Base-by-base conservation (phyloP, 2,329 filamentous ascomycete species). In the Penicillium palitans region DNA sequence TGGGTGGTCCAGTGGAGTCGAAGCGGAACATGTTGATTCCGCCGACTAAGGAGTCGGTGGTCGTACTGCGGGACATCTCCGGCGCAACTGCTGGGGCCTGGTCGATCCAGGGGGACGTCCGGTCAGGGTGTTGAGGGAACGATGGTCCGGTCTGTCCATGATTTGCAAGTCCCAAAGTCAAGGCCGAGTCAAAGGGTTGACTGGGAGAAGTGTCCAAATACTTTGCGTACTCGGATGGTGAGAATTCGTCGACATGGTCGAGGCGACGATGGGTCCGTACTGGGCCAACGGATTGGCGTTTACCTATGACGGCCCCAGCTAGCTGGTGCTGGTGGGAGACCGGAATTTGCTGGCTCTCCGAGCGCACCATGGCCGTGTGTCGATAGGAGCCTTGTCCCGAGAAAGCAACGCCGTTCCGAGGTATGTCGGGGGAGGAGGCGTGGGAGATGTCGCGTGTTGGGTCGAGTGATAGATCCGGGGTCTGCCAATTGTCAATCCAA, bases 41-140 rank as follows among this genome's bases (percentile, higher is more conserved):
- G 59, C 75, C 74, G 58, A 76, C 76, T 48, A 80, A 63, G 35
- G 76, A 75, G 61, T 80, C 78, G 62, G 77, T 75, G 33, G 78
- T 80, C 44, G 72, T 71, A 62, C 73, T 79, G 61, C 78, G 74
- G 61, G 71, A 76, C 78, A 80, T 80, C 58, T 78, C 73, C 53
- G 74, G 70, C 41, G 74, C 68, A 37, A 69, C 64, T 27, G 67
- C 56, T 25, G 69, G 65, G 35, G 71, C 60, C 45, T 65, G 65
- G 56, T 73, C 70, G 52, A 68, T 61, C 64, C 52, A 40, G 41
- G 60, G 53, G 39, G 59, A 55, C 19, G 64, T 60, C 60, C 62
- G 63, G 60, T 61, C 62, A 52, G 52, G 33, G 7, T 61, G 50
- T 19, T 52, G 49, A 13, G 46, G 49, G 39, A 49, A 42, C 4